Percentiles rank a stretch among this genome's conserved stretches.
These are phyloP conservation scores for Alternaria viburni DNA, from an alignment of 2,329 filamentous ascomycete species.

Conservation along the genomic window DNA sequence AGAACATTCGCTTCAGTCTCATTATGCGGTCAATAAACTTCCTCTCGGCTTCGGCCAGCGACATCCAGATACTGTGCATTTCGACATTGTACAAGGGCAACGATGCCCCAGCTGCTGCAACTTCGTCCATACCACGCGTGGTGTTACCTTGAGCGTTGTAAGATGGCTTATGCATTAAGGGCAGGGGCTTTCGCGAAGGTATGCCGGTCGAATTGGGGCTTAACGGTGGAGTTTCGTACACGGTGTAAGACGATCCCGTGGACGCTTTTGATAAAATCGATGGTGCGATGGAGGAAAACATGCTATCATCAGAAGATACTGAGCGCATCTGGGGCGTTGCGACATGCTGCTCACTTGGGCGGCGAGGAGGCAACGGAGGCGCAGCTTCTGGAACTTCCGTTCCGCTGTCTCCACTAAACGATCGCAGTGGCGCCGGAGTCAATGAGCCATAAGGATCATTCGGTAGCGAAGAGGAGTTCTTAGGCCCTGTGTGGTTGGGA, in stretches of 20 bases:
- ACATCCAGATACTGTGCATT: conserved; percentile 31
- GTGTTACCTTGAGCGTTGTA: conserved; percentile 9
- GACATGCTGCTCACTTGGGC: conserved; percentile 15
- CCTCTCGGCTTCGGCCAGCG: conserved; percentile 28
- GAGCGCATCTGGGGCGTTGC: conserved; percentile 8
- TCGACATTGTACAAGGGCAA: conserved; percentile 18
- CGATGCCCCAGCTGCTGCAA: not conserved
- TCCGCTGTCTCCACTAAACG: conserved; percentile 11
- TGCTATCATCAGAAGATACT: conserved; percentile 16
- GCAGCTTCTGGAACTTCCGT: not conserved
- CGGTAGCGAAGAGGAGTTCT: not conserved
- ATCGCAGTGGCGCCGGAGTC: conserved; percentile 8
- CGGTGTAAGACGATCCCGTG: conserved; percentile 24
- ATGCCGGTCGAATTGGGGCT: conserved; percentile 3
- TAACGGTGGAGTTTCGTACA: conserved; percentile 4
- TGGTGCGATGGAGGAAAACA: conserved; percentile 8
- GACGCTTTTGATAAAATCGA: conserved; percentile 21
- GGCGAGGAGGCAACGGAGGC: conserved; percentile 31
- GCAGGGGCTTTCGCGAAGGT: conserved; percentile 16
- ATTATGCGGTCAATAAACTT: conserved; percentile 33
- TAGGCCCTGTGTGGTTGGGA: not conserved
- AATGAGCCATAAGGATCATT: not conserved
- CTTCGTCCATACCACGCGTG: not conserved
- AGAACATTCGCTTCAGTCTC: conserved; percentile 35
- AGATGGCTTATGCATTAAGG: conserved; percentile 18